Base-by-base conservation (phyloP, 805 yeast species). In the Barnettozyma sp. region DNA sequence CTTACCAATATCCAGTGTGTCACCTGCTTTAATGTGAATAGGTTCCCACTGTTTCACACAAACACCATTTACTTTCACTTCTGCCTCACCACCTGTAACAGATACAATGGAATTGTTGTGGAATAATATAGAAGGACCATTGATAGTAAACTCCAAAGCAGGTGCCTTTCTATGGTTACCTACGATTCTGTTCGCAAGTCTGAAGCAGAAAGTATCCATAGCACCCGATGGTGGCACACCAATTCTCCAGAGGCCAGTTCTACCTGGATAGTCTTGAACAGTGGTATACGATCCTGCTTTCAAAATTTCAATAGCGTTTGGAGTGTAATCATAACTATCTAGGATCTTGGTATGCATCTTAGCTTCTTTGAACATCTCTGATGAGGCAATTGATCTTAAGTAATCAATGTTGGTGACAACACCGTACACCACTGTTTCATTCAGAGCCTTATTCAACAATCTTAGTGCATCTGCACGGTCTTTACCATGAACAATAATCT, bases 191-290 rank as follows among this genome's bases (percentile, higher is more conserved):
- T 90, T 90, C 15, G 95, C 96, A 43, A 85, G 58, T 51, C 96
- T 71, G 66, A 88, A 88, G 5, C 97, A 78, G 52, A 79, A 88
- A 42, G 78, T 74, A 62, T 90, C 98, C 97, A 90, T 92, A 41
- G 97, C 96, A 30, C 98, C 98, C 26, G 95, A 85, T 7, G 97
- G 97, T 18, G 98, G 98, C 38, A 90, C 97, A 58, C 98, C 98
- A 37, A 64, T 56, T 50, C 66, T 60, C 70, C 70, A 65, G 41
- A 71, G 58, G n/a, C 86, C 81, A 36, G 68, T 68, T 66, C 98
- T 79, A 35, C 94, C 95, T 13, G 95, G 94, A 59, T 78, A 92
- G 60, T 92, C 98, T 65, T 90, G 98, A 33, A 90, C 90, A 4
- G 96, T 84, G 24, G 97, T 90, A 62, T 86, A 86, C 27, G 96